Conservation (phyloP, 2,329 filamentous ascomycete genomes). For the Fusarium continuum region DNA sequence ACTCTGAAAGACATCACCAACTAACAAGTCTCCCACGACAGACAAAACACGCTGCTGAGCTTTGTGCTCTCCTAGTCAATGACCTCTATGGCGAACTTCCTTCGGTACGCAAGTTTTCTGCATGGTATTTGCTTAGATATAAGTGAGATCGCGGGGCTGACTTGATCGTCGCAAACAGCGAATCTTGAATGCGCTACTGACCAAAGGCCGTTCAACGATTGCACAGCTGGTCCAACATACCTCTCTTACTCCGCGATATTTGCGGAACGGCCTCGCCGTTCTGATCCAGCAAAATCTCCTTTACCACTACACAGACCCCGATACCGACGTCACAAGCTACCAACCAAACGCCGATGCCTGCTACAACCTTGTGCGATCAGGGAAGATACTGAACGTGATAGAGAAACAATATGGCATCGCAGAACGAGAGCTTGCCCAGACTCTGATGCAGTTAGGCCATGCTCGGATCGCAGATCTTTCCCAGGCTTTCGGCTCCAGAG, state of each 20-base stretch:
- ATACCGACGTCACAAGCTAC: constrained; percentile 75
- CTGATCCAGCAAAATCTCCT: constrained; percentile 90
- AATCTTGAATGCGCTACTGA: constrained; percentile 82
- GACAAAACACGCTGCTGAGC: constrained; percentile 82
- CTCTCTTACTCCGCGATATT: constrained; percentile 75
- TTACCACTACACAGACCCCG: constrained; percentile 73
- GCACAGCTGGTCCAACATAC: constrained; percentile 75
- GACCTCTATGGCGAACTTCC: constrained; percentile 92
- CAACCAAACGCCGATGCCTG: constrained; percentile 83
- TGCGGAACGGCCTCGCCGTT: constrained; percentile 83
- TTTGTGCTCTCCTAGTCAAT: constrained; percentile 88
- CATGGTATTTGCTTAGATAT: constrained; percentile 10
- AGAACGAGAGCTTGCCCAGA: constrained; percentile 78
- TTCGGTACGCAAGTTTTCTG: constrained; percentile 69
- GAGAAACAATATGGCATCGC: constrained; percentile 77
- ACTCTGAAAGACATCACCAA: constrained; percentile 21
- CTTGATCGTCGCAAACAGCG: constrained; percentile 63
- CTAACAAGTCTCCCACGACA: constrained; percentile 46
- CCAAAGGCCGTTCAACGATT: constrained; percentile 79
- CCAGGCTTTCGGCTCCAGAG: constrained; percentile 64
- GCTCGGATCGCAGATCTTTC: constrained; percentile 75
- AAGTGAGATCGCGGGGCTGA: constrained; percentile 42
- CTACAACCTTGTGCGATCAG: constrained; percentile 82
- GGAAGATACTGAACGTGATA: constrained; percentile 81
- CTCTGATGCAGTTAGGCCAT: constrained; percentile 80